phyloP scores from a whole-genome alignment of 2,329 filamentous ascomycete genomes.

The Trichoderma pleuroti region DNA sequence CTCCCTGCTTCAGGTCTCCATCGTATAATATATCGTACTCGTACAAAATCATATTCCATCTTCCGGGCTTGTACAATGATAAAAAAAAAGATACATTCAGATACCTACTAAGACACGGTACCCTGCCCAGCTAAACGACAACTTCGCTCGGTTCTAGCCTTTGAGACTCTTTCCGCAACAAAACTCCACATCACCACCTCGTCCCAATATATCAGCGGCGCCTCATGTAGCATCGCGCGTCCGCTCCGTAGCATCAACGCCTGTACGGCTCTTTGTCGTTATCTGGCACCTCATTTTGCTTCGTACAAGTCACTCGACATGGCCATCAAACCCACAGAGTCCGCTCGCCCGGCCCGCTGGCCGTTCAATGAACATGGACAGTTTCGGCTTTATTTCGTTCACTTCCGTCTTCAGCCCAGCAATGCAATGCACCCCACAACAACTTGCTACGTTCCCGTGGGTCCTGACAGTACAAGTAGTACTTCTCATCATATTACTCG shows the following conservation, averaged over 20 bases:
- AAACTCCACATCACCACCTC: neutral
- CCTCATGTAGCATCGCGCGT: neutral
- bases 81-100: neutral
- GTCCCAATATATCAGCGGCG: neutral
- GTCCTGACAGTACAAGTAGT: neutral
- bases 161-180: neutral
- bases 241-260: neutral
- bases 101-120: neutral
- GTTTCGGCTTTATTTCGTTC: constrained; percentile 14
- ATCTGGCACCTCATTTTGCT: neutral
- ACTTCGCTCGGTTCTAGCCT: neutral
- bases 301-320: neutral
- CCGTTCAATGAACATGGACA: too few species aligned
- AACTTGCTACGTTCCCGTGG: neutral
- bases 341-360: neutral
- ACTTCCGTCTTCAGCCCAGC: constrained; percentile 10
- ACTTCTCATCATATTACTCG: neutral
- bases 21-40: neutral
- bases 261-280: neutral
- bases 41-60: neutral
- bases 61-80: neutral
- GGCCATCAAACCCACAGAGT: neutral
- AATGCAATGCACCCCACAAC: neutral
- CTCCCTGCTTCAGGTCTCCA: neutral
- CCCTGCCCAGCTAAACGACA: neutral